Percentiles rank a stretch among this genome's conserved stretches.
These are phyloP conservation scores for Lipomyces anomalus DNA, from an alignment of 805 yeast genomes.

Conservation along the genomic window DNA sequence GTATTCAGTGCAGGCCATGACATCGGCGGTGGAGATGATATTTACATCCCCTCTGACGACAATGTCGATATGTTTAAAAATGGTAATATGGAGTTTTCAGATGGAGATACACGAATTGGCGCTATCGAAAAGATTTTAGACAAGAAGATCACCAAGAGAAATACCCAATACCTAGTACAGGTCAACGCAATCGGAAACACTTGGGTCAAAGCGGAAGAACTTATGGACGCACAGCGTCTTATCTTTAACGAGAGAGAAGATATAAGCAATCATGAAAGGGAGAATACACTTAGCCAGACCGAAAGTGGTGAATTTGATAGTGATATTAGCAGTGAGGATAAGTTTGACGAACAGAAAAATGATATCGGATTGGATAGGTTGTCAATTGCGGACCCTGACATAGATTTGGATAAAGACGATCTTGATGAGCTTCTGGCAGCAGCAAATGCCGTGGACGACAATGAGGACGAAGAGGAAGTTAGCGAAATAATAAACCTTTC, in stretches of 20 bases:
- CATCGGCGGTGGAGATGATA: conserved; percentile 10
- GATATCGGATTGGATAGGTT: conserved; percentile 5
- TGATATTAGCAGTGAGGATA: background rate
- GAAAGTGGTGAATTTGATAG: conserved; percentile 1
- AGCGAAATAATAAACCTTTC: conserved; percentile 4
- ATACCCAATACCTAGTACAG: background rate
- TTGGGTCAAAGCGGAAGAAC: conserved; percentile 4
- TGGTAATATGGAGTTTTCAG: conserved; percentile 20
- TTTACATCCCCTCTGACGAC: conserved; percentile 1
- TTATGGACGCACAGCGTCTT: background rate
- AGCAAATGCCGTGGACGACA: conserved; percentile 11
- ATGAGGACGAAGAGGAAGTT: conserved; percentile 24
- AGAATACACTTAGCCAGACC: no score
- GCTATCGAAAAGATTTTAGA: background rate
- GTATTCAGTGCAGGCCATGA: background rate
- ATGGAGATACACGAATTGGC: background rate
- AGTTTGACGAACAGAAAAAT: background rate
- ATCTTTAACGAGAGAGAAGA: conserved; percentile 1
- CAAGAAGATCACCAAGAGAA: conserved; percentile 1
- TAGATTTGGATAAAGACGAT: conserved; percentile 10
- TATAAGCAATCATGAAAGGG: background rate
- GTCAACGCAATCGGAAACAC: conserved; percentile 1
- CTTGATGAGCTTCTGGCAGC: conserved; percentile 10
- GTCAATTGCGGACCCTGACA: conserved; percentile 1
- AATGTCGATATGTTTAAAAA: background rate